Evolutionary conservation across 2,329 filamentous ascomycete genomes (phyloP).

Genomic region (Aspergillus glaucus): DNA sequence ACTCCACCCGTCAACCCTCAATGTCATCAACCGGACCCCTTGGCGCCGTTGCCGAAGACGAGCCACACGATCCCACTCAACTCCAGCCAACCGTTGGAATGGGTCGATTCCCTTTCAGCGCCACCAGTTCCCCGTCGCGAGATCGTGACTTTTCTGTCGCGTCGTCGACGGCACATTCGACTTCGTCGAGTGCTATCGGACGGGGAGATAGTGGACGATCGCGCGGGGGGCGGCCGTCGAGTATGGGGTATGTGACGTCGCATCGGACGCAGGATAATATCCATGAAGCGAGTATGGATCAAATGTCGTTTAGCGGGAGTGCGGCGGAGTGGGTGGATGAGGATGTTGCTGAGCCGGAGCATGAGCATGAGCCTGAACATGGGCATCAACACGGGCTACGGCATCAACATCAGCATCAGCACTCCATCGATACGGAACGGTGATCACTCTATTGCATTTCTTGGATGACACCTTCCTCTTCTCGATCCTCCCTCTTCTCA

Average conservation of each 20-base stretch:
- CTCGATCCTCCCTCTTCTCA: constrained; percentile 3
- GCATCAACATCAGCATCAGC: no score
- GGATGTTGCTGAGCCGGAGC: constrained; percentile 6
- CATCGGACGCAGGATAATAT: constrained; percentile 45
- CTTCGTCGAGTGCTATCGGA: constrained; percentile 29
- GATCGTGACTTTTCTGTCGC: constrained; percentile 31
- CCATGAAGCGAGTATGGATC: constrained; percentile 34
- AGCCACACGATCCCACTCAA: constrained; percentile 10
- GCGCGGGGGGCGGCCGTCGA: constrained; percentile 37
- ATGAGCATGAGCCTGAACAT: constrained; percentile 4
- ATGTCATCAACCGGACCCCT: constrained; percentile 4
- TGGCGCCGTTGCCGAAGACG: constrained; percentile 14
- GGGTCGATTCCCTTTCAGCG: constrained; percentile 39
- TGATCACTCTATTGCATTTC: no score
- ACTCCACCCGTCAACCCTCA: constrained; percentile 52
- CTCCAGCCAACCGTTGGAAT: constrained; percentile 24
- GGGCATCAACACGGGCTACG: neutral
- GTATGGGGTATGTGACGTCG: constrained; percentile 46
- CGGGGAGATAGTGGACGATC: constrained; percentile 17
- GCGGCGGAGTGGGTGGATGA: constrained; percentile 41
- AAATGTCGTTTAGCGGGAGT: constrained; percentile 35
- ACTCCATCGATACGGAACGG: no score
- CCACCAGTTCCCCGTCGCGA: constrained; percentile 29
- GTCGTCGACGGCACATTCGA: constrained; percentile 30
- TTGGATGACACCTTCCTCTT: no score